phyloP scores from a whole-genome alignment of 441 rosid species.

The Gossypium trilobum region DNA sequence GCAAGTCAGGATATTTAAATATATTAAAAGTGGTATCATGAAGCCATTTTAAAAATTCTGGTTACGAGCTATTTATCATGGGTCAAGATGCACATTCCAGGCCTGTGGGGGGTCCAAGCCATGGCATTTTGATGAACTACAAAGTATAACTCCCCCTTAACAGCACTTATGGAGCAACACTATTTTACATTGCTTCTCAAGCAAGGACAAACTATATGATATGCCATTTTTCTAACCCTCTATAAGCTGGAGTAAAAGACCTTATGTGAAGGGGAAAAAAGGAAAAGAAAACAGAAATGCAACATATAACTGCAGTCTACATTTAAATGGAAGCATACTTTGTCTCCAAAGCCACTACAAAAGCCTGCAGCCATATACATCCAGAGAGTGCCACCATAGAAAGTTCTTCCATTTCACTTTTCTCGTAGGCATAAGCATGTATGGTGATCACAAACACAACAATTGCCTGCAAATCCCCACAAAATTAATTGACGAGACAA shows the following conservation, averaged over 20 bases:
- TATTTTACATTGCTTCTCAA: not conserved
- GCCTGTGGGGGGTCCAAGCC: not conserved
- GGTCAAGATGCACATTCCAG: not conserved
- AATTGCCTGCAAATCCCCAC: conserved; percentile 57
- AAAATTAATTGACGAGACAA: conserved; percentile 8
- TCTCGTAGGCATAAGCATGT: conserved; percentile 74
- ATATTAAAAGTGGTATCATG: not conserved
- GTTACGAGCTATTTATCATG: not conserved
- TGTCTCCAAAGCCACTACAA: conserved; percentile 86
- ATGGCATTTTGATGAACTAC: not conserved
- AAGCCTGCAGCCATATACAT: conserved; percentile 97
- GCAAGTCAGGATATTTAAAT: not conserved
- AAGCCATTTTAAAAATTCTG: not conserved
- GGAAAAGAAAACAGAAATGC: not conserved
- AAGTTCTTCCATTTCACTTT: conserved; percentile 92
- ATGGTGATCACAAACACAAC: conserved; percentile 78
- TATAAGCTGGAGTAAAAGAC: not conserved
- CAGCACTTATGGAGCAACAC: not conserved
- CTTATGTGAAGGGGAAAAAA: not conserved
- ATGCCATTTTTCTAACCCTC: not conserved
- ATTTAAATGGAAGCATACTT: conserved; percentile 47
- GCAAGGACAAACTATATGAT: not conserved
- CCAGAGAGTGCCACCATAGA: conserved; percentile 98
- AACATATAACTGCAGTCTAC: not conserved
- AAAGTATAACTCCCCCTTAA: not conserved